These are phyloP conservation scores for Dittrichia graveolens DNA, from an alignment of 129 eudicot species.

Conservation along the genomic window DNA sequence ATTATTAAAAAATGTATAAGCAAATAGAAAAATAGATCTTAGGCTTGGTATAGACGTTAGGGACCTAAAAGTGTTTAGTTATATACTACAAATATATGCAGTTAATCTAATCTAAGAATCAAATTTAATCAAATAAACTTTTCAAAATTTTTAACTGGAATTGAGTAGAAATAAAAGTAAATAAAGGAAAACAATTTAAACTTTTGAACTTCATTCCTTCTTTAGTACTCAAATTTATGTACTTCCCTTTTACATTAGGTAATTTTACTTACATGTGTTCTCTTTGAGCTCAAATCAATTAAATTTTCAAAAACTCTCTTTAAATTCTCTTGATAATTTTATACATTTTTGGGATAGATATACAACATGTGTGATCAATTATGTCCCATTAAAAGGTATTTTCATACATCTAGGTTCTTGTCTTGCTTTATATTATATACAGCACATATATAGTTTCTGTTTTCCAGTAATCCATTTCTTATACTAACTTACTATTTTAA, in stretches of 20 bases:
- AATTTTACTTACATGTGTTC: conserved; percentile 21
- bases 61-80: neutral
- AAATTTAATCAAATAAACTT: neutral
- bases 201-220: neutral
- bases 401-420: conserved; percentile 10
- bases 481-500: too few species aligned
- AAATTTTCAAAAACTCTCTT: neutral
- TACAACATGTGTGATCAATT: neutral
- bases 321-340: too few species aligned
- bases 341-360: neutral
- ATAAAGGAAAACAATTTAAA: conserved; percentile 19
- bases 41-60: neutral
- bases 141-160: neutral
- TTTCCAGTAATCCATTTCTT: too few species aligned
- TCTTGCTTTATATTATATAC: too few species aligned
- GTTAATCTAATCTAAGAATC: neutral
- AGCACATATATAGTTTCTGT: too few species aligned
- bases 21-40: neutral
- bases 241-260: conserved; percentile 18
- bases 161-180: neutral
- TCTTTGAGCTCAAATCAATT: conserved; percentile 10
- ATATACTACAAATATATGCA: neutral
- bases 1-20: neutral
- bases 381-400: neutral
- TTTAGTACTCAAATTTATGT: conserved; percentile 1